Evolutionary conservation across 1,284 basidiomycete genomes (phyloP).

Genomic region (Salmacisia buchloeana): DNA sequence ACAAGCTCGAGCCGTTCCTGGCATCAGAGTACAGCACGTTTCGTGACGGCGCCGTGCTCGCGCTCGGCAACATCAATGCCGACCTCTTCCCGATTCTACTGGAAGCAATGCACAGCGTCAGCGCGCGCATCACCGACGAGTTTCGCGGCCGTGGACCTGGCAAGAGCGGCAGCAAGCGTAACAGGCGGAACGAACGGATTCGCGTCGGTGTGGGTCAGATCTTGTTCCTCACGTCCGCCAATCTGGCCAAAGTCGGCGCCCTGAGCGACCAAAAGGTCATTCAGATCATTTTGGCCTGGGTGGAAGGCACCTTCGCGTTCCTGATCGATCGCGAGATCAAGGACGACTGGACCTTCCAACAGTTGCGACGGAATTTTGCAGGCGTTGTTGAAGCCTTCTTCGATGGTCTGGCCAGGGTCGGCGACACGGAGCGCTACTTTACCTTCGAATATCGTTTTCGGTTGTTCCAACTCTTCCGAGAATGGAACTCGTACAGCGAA

Average conservation of each 20-base stretch:
- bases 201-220: constrained; percentile 86
- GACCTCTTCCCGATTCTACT: constrained; percentile 72
- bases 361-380: constrained; percentile 80
- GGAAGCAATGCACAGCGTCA: constrained; percentile 74
- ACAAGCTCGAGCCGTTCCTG: constrained; percentile 77
- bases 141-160: constrained; percentile 53
- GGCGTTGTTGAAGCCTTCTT: constrained; percentile 80
- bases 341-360: constrained; percentile 73
- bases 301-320: constrained; percentile 73
- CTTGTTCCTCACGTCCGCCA: constrained; percentile 75
- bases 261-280: constrained; percentile 65
- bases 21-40: constrained; percentile 77
- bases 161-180: constrained; percentile 52
- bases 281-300: constrained; percentile 75
- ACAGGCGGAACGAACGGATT: constrained; percentile 70
- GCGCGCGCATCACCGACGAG: constrained; percentile 76
- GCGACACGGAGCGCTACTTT: constrained; percentile 69
- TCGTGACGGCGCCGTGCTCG: constrained; percentile 76
- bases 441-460: constrained; percentile 70
- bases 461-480: constrained; percentile 79
- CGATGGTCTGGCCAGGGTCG: constrained; percentile 66
- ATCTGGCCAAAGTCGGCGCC: constrained; percentile 67
- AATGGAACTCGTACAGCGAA: constrained; percentile 84
- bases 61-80: constrained; percentile 77
- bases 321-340: constrained; percentile 67